Conservation (phyloP, 179 eudicot genomes). For the Gypsophila paniculata region DNA sequence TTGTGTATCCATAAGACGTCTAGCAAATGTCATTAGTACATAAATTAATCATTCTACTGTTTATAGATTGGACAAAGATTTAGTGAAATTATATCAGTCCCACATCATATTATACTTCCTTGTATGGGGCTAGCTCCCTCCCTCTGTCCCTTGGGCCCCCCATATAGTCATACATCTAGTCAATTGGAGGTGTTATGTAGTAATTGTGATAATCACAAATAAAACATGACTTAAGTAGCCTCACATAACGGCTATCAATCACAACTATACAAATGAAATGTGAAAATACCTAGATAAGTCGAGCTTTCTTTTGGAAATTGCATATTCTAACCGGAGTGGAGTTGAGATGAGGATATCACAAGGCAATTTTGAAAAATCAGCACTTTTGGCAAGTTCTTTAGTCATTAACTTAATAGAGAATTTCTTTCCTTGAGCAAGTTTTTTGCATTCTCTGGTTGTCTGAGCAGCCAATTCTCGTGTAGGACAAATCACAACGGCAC, state of each 20-base stretch:
- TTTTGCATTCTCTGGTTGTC: conserved; percentile 88
- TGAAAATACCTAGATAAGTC: conserved; percentile 70
- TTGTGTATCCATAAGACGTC: background rate
- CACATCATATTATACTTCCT: background rate
- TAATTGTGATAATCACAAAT: background rate
- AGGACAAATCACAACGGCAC: conserved; percentile 84
- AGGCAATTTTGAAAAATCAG: conserved; percentile 70
- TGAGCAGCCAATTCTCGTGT: conserved; percentile 96
- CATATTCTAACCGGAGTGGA: conserved; percentile 68
- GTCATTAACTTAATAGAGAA: conserved; percentile 79
- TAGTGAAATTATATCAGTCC: background rate
- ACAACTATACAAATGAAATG: background rate
- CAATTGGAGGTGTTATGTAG: background rate
- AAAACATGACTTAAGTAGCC: conserved; percentile 1
- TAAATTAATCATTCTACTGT: no score
- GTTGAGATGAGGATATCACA: conserved; percentile 92
- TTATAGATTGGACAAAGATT: background rate
- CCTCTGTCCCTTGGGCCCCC: background rate
- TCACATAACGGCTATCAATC: conserved; percentile 1
- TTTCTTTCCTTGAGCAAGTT: conserved; percentile 72
- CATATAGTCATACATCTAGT: background rate
- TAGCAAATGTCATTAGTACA: background rate
- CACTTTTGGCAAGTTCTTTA: conserved; percentile 67
- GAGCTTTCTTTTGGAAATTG: conserved; percentile 72
- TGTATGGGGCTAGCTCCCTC: background rate